Percentiles rank a stretch among this genome's conserved stretches.
Conservation (phyloP, 352 stramenopile genomes). For the Pythium sp. region DNA sequence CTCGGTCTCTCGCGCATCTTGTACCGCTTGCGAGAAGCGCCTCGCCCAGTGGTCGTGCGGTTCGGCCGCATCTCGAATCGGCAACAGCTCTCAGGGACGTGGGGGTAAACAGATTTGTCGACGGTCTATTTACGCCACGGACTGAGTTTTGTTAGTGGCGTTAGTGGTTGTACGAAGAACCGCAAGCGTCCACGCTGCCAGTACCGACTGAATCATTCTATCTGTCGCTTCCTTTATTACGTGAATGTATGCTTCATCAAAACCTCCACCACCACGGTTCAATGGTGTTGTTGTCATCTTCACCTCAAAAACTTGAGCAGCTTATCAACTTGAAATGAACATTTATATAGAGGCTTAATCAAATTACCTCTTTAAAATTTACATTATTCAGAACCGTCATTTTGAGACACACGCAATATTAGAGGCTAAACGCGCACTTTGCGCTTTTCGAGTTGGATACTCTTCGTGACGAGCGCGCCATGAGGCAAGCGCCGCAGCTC, state of each 20-base stretch:
- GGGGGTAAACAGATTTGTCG: constrained; percentile 24
- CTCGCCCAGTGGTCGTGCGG: constrained; percentile 76
- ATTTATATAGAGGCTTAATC: background rate
- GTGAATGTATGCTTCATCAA: constrained; percentile 3
- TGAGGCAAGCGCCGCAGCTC: constrained; percentile 9
- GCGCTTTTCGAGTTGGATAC: background rate
- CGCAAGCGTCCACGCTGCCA: background rate
- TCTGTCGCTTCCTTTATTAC: constrained; percentile 2
- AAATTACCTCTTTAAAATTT: constrained; percentile 4
- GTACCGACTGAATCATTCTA: background rate
- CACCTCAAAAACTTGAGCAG: background rate
- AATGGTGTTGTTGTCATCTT: background rate
- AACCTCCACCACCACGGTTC: background rate
- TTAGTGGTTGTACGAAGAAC: background rate
- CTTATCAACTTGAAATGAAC: background rate
- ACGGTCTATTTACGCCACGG: constrained; percentile 10
- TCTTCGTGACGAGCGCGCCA: background rate
- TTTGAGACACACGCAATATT: background rate
- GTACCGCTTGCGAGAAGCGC: constrained; percentile 72
- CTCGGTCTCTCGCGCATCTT: constrained; percentile 71
- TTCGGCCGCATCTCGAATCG: constrained; percentile 62
- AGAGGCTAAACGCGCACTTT: background rate
- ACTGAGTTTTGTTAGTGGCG: constrained; percentile 12
- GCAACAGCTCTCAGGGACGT: constrained; percentile 35
- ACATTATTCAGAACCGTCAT: background rate